A percentile compares a stretch with the other conserved stretches of the same genome.
Conservation (phyloP, 192 early-diverging fungal species). For the Thoreauomyces humboldtii region DNA sequence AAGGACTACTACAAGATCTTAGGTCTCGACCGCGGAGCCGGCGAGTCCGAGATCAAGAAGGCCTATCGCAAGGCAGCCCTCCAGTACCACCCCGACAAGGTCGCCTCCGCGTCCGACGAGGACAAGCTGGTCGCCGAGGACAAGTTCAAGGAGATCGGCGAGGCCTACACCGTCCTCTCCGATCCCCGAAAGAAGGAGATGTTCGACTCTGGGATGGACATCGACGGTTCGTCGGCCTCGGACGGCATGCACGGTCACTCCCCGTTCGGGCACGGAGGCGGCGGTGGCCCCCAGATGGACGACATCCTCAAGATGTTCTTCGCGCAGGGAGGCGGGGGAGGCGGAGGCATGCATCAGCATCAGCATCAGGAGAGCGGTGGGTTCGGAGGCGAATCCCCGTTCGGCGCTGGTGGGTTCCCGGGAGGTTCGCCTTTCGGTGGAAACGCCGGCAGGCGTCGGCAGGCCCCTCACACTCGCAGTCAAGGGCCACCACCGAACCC, state of each 20-base stretch:
- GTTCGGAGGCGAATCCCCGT: background rate
- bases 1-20: constrained; percentile 98
- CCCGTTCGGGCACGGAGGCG: constrained; percentile 10
- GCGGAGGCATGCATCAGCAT: constrained; percentile 22
- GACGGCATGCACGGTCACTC: constrained; percentile 27
- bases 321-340: constrained; percentile 29
- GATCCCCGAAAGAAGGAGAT: constrained; percentile 79
- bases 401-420: background rate
- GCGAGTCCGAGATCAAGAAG: constrained; percentile 66
- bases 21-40: constrained; percentile 68
- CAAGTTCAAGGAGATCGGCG: constrained; percentile 81
- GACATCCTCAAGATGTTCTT: constrained; percentile 33
- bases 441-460: no score
- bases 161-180: constrained; percentile 76
- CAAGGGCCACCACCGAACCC: no score
- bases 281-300: constrained; percentile 23
- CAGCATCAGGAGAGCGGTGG: no score
- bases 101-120: constrained; percentile 61
- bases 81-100: constrained; percentile 90
- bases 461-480: no score
- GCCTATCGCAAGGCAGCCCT: constrained; percentile 70
- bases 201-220: constrained; percentile 76
- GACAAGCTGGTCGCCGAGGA: constrained; percentile 58
- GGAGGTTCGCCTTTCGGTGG: constrained; percentile 2
- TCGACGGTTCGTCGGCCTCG: constrained; percentile 65